These are phyloP conservation scores for Termitomyces sp. DNA, from an alignment of 768 basidiomycete species.

Conservation along the genomic window DNA sequence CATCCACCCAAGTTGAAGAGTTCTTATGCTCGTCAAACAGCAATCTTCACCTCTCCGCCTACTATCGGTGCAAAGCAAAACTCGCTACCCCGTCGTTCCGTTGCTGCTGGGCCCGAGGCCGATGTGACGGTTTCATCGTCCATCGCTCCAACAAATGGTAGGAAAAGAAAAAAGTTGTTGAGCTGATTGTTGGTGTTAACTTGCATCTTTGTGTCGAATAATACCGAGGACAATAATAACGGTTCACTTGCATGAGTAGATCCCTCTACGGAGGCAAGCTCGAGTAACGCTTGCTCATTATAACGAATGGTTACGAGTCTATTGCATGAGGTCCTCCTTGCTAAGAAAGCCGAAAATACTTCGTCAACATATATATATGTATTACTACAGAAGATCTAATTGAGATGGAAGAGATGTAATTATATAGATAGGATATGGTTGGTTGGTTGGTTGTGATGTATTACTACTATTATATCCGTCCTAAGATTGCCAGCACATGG, in stretches of 20 bases:
- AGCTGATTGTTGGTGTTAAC: slow-evolving; percentile 21
- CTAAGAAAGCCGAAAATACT: not conserved
- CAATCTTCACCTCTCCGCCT: slow-evolving; percentile 7
- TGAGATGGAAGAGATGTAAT: too few relatives aligned
- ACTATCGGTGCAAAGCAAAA: slow-evolving; percentile 11
- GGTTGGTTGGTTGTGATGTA: too few relatives aligned
- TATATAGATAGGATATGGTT: too few relatives aligned
- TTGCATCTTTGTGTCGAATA: not conserved
- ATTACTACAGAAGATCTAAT: too few relatives aligned
- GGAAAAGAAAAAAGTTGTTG: slow-evolving; percentile 55
- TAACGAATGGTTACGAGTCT: too few relatives aligned
- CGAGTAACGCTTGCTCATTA: too few relatives aligned
- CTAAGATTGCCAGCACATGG: not conserved
- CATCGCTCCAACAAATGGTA: slow-evolving; percentile 35
- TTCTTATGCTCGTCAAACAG: slow-evolving; percentile 2
- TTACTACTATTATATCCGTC: not conserved
- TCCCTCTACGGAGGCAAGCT: too few relatives aligned
- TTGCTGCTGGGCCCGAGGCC: slow-evolving; percentile 1
- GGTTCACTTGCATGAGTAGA: not conserved
- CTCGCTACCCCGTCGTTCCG: not conserved
- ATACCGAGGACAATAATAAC: not conserved
- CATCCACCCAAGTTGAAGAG: slow-evolving; percentile 9
- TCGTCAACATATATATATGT: not conserved
- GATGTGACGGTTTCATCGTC: slow-evolving; percentile 19
- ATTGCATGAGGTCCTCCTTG: too few relatives aligned